These are phyloP conservation scores for Candida cerambycidarum DNA, from an alignment of 805 yeast genomes.

Conservation along the genomic window DNA sequence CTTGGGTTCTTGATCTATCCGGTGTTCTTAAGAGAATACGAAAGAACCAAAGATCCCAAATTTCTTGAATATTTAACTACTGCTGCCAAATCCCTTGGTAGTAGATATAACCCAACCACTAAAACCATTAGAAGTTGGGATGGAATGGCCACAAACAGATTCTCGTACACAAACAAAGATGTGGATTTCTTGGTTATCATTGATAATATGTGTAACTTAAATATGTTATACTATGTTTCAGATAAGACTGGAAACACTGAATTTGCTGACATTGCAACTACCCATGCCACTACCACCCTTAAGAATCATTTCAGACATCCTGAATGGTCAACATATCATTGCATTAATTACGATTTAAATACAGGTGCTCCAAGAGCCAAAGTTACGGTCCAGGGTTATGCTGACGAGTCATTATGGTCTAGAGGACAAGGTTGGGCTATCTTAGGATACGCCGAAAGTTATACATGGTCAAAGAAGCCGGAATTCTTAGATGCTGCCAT, in stretches of 20 bases:
- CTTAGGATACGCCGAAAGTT: constrained; percentile 25
- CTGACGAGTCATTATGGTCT: constrained; percentile 26
- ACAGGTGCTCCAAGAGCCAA: constrained; percentile 22
- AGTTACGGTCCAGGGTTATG: constrained; percentile 27
- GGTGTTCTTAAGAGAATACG: constrained; percentile 22
- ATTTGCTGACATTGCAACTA: constrained; percentile 24
- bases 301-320: constrained; percentile 22
- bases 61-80: constrained; percentile 18
- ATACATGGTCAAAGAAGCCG: constrained; percentile 22
- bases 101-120: constrained; percentile 21
- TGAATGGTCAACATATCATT: constrained; percentile 24
- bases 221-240: constrained; percentile 26
- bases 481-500: constrained; percentile 25
- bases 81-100: constrained; percentile 27
- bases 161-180: constrained; percentile 16
- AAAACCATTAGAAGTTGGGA: constrained; percentile 29
- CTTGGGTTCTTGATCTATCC: constrained; percentile 27
- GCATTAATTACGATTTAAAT: constrained; percentile 22
- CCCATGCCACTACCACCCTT: constrained; percentile 28
- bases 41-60: constrained; percentile 14
- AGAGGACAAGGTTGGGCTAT: constrained; percentile 35
- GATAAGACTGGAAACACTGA: constrained; percentile 23
- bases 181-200: constrained; percentile 27
- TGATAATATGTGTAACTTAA: constrained; percentile 22
- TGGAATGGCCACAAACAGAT: constrained; percentile 16